Evolutionary conservation across 2,329 filamentous ascomycete genomes (phyloP), one percentile per base, ranked within the genome.

Genomic region (Colletotrichum limetticola): DNA sequence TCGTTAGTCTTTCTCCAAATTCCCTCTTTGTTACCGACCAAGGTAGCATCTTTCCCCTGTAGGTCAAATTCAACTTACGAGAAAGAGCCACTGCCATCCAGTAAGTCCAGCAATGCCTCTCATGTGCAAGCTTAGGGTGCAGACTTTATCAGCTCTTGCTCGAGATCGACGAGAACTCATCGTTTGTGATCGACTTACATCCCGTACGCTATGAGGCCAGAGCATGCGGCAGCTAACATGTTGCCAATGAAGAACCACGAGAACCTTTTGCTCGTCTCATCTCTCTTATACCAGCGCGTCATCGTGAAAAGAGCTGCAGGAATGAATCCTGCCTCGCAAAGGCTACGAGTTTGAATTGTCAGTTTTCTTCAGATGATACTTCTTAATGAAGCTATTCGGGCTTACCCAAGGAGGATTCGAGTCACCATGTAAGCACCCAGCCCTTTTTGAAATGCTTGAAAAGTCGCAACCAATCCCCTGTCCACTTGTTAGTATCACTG

Each of bases 291-390:
- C 85, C 85, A 87, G 2, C 82, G 80, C 0, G 85, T 86, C 1
- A 87, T 82, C 0, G 86, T 86, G 77, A 83, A 87, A 2, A 87
- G 78, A 7, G 84, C 84, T 1, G 84, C 86, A 3, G 85, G 85
- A 58, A 86, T 87, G 71, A 86, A 85, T 2, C 84, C 85, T 1
- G 83, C 82, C 68, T 86, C 85, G 16, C 64, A 74, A 5, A 71
- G 62, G 26, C 70, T 72, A 30, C 11, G 55, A 6, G 4, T 5
- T 7, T 26, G n/a, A 22, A 3, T n/a, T 19, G n/a, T 24, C 16
- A 9, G 9, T 22, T 7, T 42, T 30, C 8, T 30, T 49, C 8
- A 64, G 53, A 22, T 19, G 4, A 12, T 9, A 4, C 22, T 57
- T 14, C 9, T 28, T 22, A 3, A 30, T 56, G 35, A 9, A 26